These are phyloP conservation scores for Spirogloea muscicola DNA, from an alignment of 139 green algal genomes.

Conservation along the genomic window DNA sequence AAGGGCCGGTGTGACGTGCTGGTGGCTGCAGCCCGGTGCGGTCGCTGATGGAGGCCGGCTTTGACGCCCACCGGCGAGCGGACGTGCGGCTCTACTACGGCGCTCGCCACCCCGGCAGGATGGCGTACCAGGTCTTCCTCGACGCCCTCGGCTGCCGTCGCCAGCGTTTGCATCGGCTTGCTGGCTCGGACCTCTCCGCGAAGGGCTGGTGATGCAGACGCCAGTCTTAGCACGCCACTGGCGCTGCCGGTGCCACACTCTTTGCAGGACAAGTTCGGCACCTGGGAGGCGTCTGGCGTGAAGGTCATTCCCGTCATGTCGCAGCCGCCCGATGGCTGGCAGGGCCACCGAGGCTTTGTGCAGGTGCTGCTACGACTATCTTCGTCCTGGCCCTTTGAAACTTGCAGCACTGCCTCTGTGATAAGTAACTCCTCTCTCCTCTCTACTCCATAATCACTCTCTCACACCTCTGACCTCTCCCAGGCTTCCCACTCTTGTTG, in stretches of 20 bases:
- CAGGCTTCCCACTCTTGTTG: too few species aligned
- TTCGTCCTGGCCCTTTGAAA: too few species aligned
- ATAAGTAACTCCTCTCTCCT: too few species aligned
- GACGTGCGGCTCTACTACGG: conserved; percentile 52
- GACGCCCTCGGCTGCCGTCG: neutral
- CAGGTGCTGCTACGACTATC: conserved; percentile 44
- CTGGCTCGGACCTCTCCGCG: too few species aligned
- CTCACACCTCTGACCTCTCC: too few species aligned
- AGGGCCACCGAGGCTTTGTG: conserved; percentile 40
- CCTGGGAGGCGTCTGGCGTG: conserved; percentile 42
- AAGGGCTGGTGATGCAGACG: too few species aligned
- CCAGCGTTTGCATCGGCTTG: neutral
- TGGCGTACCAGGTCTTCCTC: conserved; percentile 44
- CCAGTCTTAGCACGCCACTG: too few species aligned
- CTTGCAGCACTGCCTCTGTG: too few species aligned
- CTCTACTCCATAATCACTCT: neutral
- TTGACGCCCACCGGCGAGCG: conserved; percentile 19
- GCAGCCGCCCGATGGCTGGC: conserved; percentile 22
- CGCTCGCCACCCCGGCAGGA: neutral
- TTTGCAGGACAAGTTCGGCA: conserved; percentile 44
- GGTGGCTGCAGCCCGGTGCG: conserved; percentile 28
- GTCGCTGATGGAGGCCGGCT: conserved; percentile 38
- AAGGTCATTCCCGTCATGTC: conserved; percentile 48
- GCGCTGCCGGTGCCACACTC: neutral
- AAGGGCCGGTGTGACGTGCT: neutral